phyloP scores from a whole-genome alignment of 2,329 filamentous ascomycete genomes.

The Stemphylium beticola region DNA sequence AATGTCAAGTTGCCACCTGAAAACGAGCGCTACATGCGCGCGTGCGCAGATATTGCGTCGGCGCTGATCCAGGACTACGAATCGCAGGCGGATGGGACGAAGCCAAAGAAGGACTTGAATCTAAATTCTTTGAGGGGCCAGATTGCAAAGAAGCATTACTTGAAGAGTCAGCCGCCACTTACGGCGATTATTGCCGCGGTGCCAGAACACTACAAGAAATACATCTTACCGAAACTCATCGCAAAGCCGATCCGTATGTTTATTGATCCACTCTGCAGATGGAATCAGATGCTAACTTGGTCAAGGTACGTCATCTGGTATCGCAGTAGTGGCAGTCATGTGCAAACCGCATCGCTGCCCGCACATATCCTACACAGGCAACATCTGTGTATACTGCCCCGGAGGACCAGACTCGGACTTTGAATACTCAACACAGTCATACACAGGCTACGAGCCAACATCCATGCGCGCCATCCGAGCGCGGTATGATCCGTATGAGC shows the following conservation, averaged over 20 bases:
- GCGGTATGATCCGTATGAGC: conserved; percentile 96
- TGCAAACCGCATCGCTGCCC: conserved; percentile 98
- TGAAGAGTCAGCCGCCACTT: conserved; percentile 85
- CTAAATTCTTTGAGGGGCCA: conserved; percentile 86
- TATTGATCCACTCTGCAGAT: not conserved
- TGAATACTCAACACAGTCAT: conserved; percentile 98
- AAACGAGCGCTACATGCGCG: conserved; percentile 91
- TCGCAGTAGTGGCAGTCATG: conserved; percentile 98
- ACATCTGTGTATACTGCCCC: conserved; percentile 98
- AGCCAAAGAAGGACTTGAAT: conserved; percentile 84
- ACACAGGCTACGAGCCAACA: conserved; percentile 97
- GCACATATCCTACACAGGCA: conserved; percentile 97
- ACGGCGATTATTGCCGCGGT: conserved; percentile 98
- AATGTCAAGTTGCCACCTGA: conserved; percentile 82
- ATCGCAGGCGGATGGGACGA: conserved; percentile 73
- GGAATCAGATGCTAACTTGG: conserved; percentile 5
- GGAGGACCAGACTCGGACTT: conserved; percentile 98
- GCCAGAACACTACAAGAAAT: conserved; percentile 99
- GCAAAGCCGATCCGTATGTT: conserved; percentile 88
- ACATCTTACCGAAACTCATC: conserved; percentile 93
- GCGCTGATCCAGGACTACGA: conserved; percentile 95
- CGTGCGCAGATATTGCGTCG: conserved; percentile 94
- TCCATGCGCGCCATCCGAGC: conserved; percentile 98
- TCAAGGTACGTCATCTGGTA: conserved; percentile 87
- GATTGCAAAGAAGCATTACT: conserved; percentile 88